phyloP scores from a whole-genome alignment of 2,329 filamentous ascomycete species.

The Emmonsiellopsis sp. region DNA sequence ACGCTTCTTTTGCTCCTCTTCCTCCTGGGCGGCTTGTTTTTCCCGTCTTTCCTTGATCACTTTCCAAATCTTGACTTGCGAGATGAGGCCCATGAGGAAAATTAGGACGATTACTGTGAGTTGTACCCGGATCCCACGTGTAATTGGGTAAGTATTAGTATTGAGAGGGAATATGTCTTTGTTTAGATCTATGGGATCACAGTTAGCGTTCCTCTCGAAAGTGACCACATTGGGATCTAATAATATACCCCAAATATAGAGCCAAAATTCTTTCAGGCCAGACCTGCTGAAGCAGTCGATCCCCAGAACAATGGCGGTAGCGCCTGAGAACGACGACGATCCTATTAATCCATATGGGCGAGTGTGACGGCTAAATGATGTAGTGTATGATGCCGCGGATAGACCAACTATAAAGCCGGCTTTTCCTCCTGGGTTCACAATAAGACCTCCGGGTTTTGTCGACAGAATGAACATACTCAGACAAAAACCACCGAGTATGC shows the following conservation, averaged over 20 bases:
- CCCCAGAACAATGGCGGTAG: conserved; percentile 69
- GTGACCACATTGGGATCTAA: conserved; percentile 7
- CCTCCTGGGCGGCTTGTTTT: conserved; percentile 36
- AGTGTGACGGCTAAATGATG: conserved; percentile 72
- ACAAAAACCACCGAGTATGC: conserved; percentile 77
- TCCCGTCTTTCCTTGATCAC: conserved; percentile 53
- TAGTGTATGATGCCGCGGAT: conserved; percentile 56
- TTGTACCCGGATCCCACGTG: conserved; percentile 77
- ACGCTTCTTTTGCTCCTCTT: conserved; percentile 48
- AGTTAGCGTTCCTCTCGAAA: conserved; percentile 11
- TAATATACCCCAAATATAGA: conserved; percentile 67
- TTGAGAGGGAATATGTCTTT: conserved; percentile 67
- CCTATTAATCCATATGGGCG: conserved; percentile 68
- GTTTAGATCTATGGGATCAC: conserved; percentile 51
- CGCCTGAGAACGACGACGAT: conserved; percentile 70
- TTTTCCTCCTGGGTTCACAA: conserved; percentile 54
- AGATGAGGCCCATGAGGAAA: conserved; percentile 65
- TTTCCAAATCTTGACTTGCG: conserved; percentile 79
- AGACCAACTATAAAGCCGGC: conserved; percentile 67
- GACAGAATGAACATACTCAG: conserved; percentile 85
- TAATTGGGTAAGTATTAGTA: conserved; percentile 73
- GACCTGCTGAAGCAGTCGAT: conserved; percentile 85
- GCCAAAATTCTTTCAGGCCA: conserved; percentile 94
- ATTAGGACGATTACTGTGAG: conserved; percentile 69
- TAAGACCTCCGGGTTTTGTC: conserved; percentile 64